A percentile compares a stretch with the other conserved stretches of the same genome.
Evolutionary conservation across 176 grass and related monocot genomes (phyloP).

Genomic region (Carex scoparia): DNA sequence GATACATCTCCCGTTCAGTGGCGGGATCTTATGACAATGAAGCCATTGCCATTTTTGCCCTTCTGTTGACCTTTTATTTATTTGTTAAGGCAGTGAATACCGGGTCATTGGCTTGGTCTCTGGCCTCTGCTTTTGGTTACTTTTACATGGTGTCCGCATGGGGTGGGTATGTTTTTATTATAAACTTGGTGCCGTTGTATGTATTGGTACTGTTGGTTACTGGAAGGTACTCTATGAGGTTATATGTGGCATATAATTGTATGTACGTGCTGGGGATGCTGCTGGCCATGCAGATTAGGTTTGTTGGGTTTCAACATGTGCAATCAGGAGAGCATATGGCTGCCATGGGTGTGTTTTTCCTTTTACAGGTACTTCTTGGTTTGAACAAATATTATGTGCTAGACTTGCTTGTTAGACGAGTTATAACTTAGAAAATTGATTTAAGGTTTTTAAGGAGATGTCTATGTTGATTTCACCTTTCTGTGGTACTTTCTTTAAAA

Average conservation of each 20-base stretch:
- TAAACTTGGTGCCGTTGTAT: slow-evolving; percentile 91
- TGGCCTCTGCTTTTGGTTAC: slow-evolving; percentile 85
- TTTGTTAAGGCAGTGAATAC: slow-evolving; percentile 97
- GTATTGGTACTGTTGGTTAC: slow-evolving; percentile 90
- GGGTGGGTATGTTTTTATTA: slow-evolving; percentile 99
- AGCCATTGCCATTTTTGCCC: slow-evolving; percentile 90
- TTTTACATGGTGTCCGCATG: slow-evolving; percentile 99
- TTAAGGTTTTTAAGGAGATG: not conserved
- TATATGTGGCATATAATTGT: slow-evolving; percentile 96
- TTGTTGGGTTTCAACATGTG: slow-evolving; percentile 96
- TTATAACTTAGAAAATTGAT: not conserved
- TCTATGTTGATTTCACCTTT: not conserved
- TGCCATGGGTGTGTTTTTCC: slow-evolving; percentile 92
- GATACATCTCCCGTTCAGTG: slow-evolving; percentile 96
- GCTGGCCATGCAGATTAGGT: slow-evolving; percentile 97
- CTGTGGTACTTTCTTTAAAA: not conserved
- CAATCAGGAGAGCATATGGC: slow-evolving; percentile 99
- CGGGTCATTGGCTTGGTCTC: slow-evolving; percentile 76
- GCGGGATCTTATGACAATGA: slow-evolving; percentile 92
- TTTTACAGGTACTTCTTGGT: slow-evolving; percentile 58
- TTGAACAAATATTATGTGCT: not conserved
- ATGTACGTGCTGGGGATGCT: slow-evolving; percentile 91
- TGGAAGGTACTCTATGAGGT: slow-evolving; percentile 90
- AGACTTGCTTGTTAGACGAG: not conserved
- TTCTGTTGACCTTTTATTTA: slow-evolving; percentile 96